Percentiles rank a stretch among this genome's conserved stretches.
phyloP scores from a whole-genome alignment of 202 grass and related monocot genomes.

The Schoenoplectus triqueter region DNA sequence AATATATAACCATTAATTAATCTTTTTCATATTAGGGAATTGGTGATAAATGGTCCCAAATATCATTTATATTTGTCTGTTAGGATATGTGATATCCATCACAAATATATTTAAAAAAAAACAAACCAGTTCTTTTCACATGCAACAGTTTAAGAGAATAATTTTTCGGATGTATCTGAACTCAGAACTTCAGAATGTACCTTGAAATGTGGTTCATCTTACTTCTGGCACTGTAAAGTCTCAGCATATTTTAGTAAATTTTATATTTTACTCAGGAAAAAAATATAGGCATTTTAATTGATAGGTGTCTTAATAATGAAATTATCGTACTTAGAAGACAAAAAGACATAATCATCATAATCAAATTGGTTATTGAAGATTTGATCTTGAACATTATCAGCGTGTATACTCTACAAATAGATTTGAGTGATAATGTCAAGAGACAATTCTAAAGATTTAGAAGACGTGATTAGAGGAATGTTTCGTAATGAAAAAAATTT shows the following conservation, averaged over 20 bases:
- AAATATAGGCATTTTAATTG: neutral
- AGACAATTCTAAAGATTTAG: too few relatives aligned
- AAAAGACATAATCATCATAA: too few relatives aligned
- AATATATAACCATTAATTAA: neutral
- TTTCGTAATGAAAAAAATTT: too few relatives aligned
- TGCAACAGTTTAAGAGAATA: constrained; percentile 34
- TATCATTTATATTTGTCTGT: constrained; percentile 26
- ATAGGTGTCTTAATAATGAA: neutral
- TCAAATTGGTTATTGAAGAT: too few relatives aligned
- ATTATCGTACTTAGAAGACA: too few relatives aligned
- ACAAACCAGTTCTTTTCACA: neutral
- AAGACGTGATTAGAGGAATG: too few relatives aligned
- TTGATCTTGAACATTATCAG: too few relatives aligned
- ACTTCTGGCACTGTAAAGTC: neutral
- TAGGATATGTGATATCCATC: neutral
- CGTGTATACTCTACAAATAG: too few relatives aligned
- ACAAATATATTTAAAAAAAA: neutral
- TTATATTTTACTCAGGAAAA: neutral
- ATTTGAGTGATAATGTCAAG: too few relatives aligned
- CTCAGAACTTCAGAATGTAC: neutral
- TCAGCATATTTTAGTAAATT: neutral
- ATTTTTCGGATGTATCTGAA: neutral
- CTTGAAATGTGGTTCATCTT: constrained; percentile 17
- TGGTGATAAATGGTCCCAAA: neutral
- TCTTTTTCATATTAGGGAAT: neutral